Base-by-base conservation (phyloP, 1,284 basidiomycete genomes). In the Schizophyllum commune region DNA sequence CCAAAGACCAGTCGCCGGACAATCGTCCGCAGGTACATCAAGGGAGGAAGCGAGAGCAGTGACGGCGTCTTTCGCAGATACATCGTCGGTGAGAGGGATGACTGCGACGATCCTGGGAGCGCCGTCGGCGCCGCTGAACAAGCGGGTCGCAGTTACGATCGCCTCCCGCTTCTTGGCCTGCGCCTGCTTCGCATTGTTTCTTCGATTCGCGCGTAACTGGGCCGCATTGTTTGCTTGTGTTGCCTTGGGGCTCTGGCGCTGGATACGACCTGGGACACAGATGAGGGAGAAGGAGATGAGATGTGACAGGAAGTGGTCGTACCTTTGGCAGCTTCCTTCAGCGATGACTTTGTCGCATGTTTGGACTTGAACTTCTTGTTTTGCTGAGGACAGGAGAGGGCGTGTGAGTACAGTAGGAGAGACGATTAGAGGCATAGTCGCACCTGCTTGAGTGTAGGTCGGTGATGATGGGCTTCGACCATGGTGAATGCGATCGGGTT, bases 311-410 rank as follows among this genome's bases (percentile, higher is more conserved):
- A 22, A n/a, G 27, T 55, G 32, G 34, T 65, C 74, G 55, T 47
- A 88, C 93, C 93, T 78, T 95, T 96, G 15, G 91, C 85, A 52
- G 83, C 82, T 54, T 92, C 88, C 72, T 91, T 94, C 55, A 94
- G 70, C 0, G 88, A 82, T 7, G 86, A 85, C 74, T 96, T 96
- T 4, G 91, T 84, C 0, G 93, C 83, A 79, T 97, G 93, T 70
- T 87, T 90, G 0, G 91, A 92, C 72, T 96, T 96, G 81, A 92
- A 96, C 1, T 82, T 65, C 72, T 97, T 97, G 74, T 97, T 96
- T 78, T 84, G 78, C 91, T 94, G 57, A 47, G 17, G 7, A 60
- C 21, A 56, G 59, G 53, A 61, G n/a, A 55, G 22, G 58, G 54
- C 61, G 21, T 13, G 39, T 21, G 51, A 58, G 58, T 39, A 39